A percentile compares a stretch with the other conserved stretches of the same genome.
Conservation (phyloP, 2,329 filamentous ascomycete species). For the Scleromitrula shiraiana region DNA sequence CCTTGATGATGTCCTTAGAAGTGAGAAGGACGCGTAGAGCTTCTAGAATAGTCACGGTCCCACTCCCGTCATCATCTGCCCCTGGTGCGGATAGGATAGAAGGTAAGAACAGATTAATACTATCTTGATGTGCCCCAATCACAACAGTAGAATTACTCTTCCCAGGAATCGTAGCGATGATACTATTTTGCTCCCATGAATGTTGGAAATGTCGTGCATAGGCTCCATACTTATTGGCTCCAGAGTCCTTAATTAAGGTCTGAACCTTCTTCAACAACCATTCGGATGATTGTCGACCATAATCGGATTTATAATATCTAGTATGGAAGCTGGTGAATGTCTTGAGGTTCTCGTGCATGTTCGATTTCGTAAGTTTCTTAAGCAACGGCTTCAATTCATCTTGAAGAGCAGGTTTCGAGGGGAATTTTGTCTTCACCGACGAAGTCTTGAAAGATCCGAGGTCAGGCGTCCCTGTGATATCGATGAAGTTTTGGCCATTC, state of each 20-base stretch:
- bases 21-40: conserved; percentile 73
- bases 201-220: conserved; percentile 69
- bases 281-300: conserved; percentile 74
- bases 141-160: conserved; percentile 77
- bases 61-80: conserved; percentile 91
- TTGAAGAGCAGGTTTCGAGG: conserved; percentile 56
- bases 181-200: conserved; percentile 79
- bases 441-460: conserved; percentile 42
- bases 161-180: conserved; percentile 88
- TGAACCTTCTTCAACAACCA: conserved; percentile 77
- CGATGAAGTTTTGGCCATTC: conserved; percentile 86
- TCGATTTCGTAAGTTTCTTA: conserved; percentile 60
- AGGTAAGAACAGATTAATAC: conserved; percentile 86
- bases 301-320: conserved; percentile 71
- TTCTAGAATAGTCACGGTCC: conserved; percentile 91
- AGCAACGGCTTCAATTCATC: conserved; percentile 60
- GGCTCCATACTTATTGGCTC: conserved; percentile 58
- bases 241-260: conserved; percentile 60
- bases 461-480: conserved; percentile 71
- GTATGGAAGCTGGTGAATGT: conserved; percentile 74
- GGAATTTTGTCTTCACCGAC: conserved; percentile 50
- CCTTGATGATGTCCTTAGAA: conserved; percentile 60
- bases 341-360: conserved; percentile 72
- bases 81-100: conserved; percentile 78
- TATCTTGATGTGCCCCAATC: conserved; percentile 89